These are phyloP conservation scores for Tagetes erecta DNA, from an alignment of 129 eudicot genomes.

Conservation along the genomic window DNA sequence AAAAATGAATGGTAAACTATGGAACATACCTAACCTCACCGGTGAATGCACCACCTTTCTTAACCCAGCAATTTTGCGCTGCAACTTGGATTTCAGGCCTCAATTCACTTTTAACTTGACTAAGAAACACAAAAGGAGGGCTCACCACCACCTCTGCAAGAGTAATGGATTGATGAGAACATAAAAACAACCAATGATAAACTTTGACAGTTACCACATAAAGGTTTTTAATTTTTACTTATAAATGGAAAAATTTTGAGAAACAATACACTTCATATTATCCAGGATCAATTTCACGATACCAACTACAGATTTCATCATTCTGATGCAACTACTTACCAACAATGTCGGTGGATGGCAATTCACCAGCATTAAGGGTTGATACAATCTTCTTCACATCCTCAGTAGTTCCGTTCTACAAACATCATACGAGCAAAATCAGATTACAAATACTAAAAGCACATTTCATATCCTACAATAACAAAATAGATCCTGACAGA, in stretches of 20 bases:
- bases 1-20: not conserved
- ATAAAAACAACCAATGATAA: not conserved
- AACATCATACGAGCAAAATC: constrained; percentile 18
- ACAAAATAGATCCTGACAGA: not conserved
- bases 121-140: constrained; percentile 91
- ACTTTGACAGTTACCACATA: not conserved
- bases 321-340: constrained; percentile 52
- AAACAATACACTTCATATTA: not conserved
- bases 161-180: not conserved
- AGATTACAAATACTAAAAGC: constrained; percentile 13
- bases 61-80: constrained; percentile 97
- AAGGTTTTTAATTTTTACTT: not conserved
- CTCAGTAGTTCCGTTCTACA: constrained; percentile 83
- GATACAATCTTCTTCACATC: constrained; percentile 88
- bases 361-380: constrained; percentile 68
- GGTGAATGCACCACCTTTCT: constrained; percentile 97
- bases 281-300: not conserved
- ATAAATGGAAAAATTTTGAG: not conserved
- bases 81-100: constrained; percentile 94
- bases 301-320: not conserved
- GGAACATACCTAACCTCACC: constrained; percentile 91
- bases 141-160: constrained; percentile 95
- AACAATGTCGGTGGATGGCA: constrained; percentile 82
- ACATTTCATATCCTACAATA: constrained; percentile 14
- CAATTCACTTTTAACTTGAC: constrained; percentile 59